Percentiles rank a stretch among this genome's conserved stretches.
Evolutionary conservation across 108 stramenopile genomes (phyloP).

Genomic region (Nannochloropsis oceanica): DNA sequence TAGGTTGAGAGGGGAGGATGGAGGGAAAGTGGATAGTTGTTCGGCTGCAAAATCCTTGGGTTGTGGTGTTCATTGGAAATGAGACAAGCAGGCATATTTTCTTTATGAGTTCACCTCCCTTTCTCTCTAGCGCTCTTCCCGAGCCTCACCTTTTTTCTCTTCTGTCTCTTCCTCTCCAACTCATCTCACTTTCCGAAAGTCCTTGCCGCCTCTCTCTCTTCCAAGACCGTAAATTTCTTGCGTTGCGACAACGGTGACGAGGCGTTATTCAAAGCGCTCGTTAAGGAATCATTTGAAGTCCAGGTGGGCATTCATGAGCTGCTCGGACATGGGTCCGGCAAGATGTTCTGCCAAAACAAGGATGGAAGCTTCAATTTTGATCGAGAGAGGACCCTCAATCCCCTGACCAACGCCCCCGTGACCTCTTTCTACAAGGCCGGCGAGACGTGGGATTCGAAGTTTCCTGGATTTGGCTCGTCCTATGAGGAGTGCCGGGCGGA

Average conservation of each 20-base stretch:
- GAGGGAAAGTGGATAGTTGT: no score
- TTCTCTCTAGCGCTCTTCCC: no score
- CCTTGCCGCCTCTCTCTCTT: neutral
- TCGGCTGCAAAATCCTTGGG: no score
- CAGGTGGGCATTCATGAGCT: neutral
- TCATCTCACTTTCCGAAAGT: neutral
- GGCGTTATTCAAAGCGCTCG: neutral
- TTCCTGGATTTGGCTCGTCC: neutral
- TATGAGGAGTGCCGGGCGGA: slow-evolving; percentile 1
- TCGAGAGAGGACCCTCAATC: neutral
- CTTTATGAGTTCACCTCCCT: no score
- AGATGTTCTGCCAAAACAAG: neutral
- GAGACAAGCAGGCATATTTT: no score
- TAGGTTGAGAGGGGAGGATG: neutral
- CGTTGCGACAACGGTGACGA: neutral
- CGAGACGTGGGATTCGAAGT: neutral
- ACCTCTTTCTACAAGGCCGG: neutral
- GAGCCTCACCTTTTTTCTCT: neutral
- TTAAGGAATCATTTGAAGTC: neutral
- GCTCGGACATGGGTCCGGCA: neutral
- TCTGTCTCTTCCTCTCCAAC: neutral
- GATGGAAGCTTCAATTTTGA: neutral
- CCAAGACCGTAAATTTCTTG: neutral
- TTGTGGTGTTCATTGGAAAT: no score
- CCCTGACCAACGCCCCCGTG: neutral